Base-by-base conservation (phyloP, 2,329 filamentous ascomycete species). In the Nectriaceae sp. region DNA sequence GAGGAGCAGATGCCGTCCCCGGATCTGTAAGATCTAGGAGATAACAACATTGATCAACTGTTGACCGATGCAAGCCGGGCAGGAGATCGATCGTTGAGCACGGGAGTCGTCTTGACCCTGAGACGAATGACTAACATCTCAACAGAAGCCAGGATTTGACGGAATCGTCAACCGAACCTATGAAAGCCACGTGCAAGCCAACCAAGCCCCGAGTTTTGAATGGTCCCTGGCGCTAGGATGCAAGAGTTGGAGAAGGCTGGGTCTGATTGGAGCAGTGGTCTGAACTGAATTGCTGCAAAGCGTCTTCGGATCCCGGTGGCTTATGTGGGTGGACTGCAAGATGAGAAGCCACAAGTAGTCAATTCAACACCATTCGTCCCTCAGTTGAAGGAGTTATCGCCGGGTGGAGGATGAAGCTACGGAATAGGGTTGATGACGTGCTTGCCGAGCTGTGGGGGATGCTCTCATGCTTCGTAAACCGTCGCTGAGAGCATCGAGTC, bases 301-400 rank as follows among this genome's bases (percentile, higher is more conserved):
- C 15, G 15, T n/a, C 4, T 22, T 37, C 40, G 40, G 45, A 33
- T 44, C 44, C 41, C 39, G 36, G 46, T 42, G 49, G 39, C 42
- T 40, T 31, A 20, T 40, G 39, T 33, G 22, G 37, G 42, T 15
- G 37, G 11, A 29, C 42, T 31, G 19, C 37, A 39, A 39, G 37
- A 39, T 21, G 37, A 39, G 11, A 11, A 21, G 37, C 37, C 37
- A 39, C 37, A 37, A 11, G 26, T 15, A 31, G 26, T 8, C 15
- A 31, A 31, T 10, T 31, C 26, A 31, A 8, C 33, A 11, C 16
- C 33, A 16, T 37, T 37, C 33, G 18, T 11, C 18, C 6, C 33
- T 37, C 6, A 11, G 10, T 6, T 11, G 11, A 18, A 18, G 11
- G 10, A 11, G 11, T 11, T 31, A 31, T 16, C 33, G n/a, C 8